Percentiles rank a stretch among this genome's conserved stretches.
phyloP scores from a whole-genome alignment of 805 yeast genomes.

The Hanseniaspora nectarophila region DNA sequence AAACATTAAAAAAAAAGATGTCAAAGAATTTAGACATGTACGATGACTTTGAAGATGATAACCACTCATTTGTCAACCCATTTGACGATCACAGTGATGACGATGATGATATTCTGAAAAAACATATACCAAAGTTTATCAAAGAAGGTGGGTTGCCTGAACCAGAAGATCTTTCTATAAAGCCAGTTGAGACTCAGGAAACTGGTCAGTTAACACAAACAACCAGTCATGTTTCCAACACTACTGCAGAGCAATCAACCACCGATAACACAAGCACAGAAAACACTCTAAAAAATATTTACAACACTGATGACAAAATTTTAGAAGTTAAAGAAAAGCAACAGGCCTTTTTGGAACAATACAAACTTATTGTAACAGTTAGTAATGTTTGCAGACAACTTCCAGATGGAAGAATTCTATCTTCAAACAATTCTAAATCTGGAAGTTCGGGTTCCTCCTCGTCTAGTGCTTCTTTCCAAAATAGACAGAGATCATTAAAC shows the following conservation, averaged over 20 bases:
- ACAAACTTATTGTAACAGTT: conserved; percentile 43
- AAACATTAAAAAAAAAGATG: background rate
- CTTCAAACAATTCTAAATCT: background rate
- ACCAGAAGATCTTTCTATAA: background rate
- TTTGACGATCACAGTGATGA: conserved; percentile 14
- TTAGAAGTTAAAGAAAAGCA: conserved; percentile 16
- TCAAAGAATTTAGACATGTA: conserved; percentile 27
- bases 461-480: background rate
- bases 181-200: background rate
- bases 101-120: conserved; percentile 11
- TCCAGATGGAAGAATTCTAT: conserved; percentile 8
- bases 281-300: background rate
- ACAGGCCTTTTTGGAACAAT: conserved; percentile 19
- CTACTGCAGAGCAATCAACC: background rate
- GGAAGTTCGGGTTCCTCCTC: background rate
- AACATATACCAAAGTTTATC: conserved; percentile 11
- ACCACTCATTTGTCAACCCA: conserved; percentile 51
- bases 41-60: conserved; percentile 25
- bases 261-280: background rate
- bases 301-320: conserved; percentile 15
- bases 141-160: background rate
- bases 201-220: background rate
- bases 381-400: conserved; percentile 32
- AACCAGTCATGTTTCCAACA: no score
- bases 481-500: conserved; percentile 1